Conservation (phyloP, 768 basidiomycete species). For the Rickenella mellea region DNA sequence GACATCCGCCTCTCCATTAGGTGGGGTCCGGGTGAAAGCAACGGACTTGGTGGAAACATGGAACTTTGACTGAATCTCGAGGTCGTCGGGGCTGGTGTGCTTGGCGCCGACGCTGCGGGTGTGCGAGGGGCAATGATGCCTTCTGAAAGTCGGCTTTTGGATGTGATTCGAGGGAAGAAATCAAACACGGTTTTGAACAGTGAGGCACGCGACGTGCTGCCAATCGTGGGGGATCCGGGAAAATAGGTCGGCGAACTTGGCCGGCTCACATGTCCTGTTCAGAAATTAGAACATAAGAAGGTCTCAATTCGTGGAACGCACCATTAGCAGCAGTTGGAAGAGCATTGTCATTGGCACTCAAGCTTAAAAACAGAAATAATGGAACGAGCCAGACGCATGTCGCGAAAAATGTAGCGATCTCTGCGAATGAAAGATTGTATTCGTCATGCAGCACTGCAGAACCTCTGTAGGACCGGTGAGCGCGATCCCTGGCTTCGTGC, state of each 20-base stretch:
- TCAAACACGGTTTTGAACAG: slow-evolving; percentile 61
- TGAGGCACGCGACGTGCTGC: slow-evolving; percentile 39
- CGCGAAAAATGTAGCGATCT: slow-evolving; percentile 78
- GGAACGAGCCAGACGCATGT: slow-evolving; percentile 86
- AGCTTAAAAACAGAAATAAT: slow-evolving; percentile 87
- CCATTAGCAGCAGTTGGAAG: slow-evolving; percentile 63
- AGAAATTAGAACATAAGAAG: slow-evolving; percentile 2
- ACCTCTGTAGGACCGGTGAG: slow-evolving; percentile 35
- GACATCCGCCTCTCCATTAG: no score
- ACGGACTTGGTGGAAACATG: no score
- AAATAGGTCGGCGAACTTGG: no score
- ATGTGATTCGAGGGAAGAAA: slow-evolving; percentile 25
- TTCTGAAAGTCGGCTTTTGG: slow-evolving; percentile 43
- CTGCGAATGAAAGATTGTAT: slow-evolving; percentile 38
- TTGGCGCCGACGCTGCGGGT: slow-evolving; percentile 19
- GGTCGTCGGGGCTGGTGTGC: not conserved
- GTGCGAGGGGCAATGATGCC: slow-evolving; percentile 65
- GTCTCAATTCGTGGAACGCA: slow-evolving; percentile 2
- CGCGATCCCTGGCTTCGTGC: slow-evolving; percentile 46
- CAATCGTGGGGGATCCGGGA: slow-evolving; percentile 4
- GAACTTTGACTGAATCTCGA: not conserved
- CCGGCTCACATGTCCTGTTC: no score
- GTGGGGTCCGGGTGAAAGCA: no score
- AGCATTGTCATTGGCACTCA: slow-evolving; percentile 96
- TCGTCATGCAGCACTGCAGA: slow-evolving; percentile 18